phyloP scores from a whole-genome alignment of 345 rosid species.

The Linum tenue region DNA sequence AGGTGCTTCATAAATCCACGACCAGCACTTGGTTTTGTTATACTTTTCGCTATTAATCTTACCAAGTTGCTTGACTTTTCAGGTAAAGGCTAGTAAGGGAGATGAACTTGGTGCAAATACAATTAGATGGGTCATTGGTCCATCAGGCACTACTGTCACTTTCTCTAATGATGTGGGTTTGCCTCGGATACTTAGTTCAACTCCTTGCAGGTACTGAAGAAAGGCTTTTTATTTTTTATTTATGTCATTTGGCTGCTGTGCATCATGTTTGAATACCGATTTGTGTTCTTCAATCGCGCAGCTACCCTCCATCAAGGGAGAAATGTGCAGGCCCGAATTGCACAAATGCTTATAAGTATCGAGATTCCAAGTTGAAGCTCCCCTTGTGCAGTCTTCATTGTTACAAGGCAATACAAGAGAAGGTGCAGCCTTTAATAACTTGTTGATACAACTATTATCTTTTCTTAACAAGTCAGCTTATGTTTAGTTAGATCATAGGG shows the following conservation, averaged over 20 bases:
- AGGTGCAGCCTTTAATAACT: slow-evolving; percentile 9
- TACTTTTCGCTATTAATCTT: neutral
- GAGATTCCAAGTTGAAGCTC: slow-evolving; percentile 19
- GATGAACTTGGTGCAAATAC: slow-evolving; percentile 12
- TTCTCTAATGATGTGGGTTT: slow-evolving; percentile 22
- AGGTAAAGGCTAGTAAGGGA: slow-evolving; percentile 11
- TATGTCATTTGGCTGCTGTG: neutral
- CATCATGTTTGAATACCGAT: neutral
- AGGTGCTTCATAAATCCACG: slow-evolving; percentile 10
- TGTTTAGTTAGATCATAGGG: no score
- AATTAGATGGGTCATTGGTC: slow-evolving; percentile 17
- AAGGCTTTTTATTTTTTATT: neutral
- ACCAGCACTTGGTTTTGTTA: neutral
- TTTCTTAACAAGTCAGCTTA: neutral
- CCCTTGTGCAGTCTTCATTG: slow-evolving; percentile 25
- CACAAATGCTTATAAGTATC: slow-evolving; percentile 21
- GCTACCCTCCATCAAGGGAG: slow-evolving; percentile 25
- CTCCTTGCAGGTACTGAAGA: slow-evolving; percentile 36
- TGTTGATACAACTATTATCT: slow-evolving; percentile 8
- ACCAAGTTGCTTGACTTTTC: neutral
- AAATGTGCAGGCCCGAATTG: slow-evolving; percentile 27
- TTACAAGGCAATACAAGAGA: slow-evolving; percentile 22
- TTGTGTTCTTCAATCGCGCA: slow-evolving; percentile 5
- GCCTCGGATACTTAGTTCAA: slow-evolving; percentile 24
- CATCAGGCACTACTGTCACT: slow-evolving; percentile 19